Conservation (phyloP, 257 asterid species). For the Agastache rugosa region DNA sequence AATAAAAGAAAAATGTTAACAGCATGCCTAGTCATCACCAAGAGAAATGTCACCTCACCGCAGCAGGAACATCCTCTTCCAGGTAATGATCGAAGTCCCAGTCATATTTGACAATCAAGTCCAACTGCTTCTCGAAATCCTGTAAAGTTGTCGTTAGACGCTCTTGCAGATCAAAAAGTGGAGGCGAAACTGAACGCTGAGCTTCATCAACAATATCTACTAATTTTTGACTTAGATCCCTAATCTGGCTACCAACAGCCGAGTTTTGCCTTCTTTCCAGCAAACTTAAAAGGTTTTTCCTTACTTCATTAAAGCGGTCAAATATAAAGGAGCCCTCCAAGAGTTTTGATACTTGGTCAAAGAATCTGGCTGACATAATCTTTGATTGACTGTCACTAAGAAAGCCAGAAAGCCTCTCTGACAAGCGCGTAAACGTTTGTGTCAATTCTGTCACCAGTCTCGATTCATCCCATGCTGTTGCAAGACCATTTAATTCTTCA, state of each 20-base stretch:
- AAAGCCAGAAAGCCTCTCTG: constrained; percentile 93
- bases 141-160: constrained; percentile 72
- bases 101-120: constrained; percentile 84
- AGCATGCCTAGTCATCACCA: constrained; percentile 43
- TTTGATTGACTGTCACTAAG: constrained; percentile 83
- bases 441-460: constrained; percentile 70
- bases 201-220: constrained; percentile 87
- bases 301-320: constrained; percentile 71
- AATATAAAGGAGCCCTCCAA: constrained; percentile 75
- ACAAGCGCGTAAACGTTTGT: constrained; percentile 72
- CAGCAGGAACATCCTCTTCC: constrained; percentile 97
- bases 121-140: constrained; percentile 95
- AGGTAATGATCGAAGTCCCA: constrained; percentile 98
- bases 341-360: constrained; percentile 81
- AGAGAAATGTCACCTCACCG: constrained; percentile 95
- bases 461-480: constrained; percentile 79
- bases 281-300: constrained; percentile 58
- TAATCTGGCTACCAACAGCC: constrained; percentile 71
- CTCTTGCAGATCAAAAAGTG: constrained; percentile 76
- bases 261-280: constrained; percentile 76
- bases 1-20: constrained; percentile 6
- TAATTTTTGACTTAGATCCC: constrained; percentile 76
- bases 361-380: constrained; percentile 76
- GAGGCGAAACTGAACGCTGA: constrained; percentile 92
- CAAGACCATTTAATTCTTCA: constrained; percentile 51